Base-by-base conservation (phyloP, 306 rosid genomes). In the Acacia acuminata region DNA sequence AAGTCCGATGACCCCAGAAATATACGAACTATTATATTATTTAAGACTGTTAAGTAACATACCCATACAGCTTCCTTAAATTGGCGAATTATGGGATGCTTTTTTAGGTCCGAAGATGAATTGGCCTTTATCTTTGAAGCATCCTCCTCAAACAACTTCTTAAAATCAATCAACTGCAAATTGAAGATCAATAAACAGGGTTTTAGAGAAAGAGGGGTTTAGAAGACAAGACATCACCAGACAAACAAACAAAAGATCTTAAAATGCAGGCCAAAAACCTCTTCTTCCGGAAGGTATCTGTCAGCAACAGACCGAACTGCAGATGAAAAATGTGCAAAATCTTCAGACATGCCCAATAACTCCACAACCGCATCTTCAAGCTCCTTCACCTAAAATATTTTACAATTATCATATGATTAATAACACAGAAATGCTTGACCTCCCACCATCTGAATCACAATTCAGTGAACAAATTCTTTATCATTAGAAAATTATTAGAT, bases 11-110 rank as follows among this genome's bases (percentile, higher is more conserved):
- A 69, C 10, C 63, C 73, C 34, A 9, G 44, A 32, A 58, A 42
- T 12, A 47, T 40, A 51, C 24, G 22, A 64, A 71, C 24, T 82
- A 66, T 24, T 19, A 5, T 6, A 22, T 14, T 16, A 73, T 53
- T 79, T 77, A 58, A 44, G 32, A 66, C 36, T 60, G 61, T 36
- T 27, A 77, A 76, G 83, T 69, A 78, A 78, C 88, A 86, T 92
- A 96, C 99, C 99, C 99, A 96, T 20, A 96, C 84, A 81, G 96
- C 97, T 86, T 96, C 94, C 88, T 85, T 88, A 79, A 92, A 96
- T 79, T 94, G 92, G 75, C 92, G 96, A 43, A 88, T 24, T 34
- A 92, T 55, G 67, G 88, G 69, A 77, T 91, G 45, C 45, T 34
- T 90, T 66, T 71, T 77, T 55, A 84, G 81, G 81, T 81, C 79